phyloP scores from a whole-genome alignment of 768 basidiomycete genomes.

The Nidularia sp. region DNA sequence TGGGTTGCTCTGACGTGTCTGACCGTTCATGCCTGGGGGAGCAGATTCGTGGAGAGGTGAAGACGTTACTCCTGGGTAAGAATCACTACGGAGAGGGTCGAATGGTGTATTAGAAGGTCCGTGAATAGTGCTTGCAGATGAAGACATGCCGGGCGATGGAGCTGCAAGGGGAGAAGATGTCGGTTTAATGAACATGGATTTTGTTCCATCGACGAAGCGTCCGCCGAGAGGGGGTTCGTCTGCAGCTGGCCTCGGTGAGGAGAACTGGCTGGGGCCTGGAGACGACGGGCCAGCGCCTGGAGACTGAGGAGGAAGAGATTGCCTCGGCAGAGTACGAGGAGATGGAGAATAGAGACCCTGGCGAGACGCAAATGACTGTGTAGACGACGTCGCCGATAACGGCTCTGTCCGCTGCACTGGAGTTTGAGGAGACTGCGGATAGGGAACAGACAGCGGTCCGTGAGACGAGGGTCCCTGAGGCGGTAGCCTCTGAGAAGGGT shows the following conservation, averaged over 20 bases:
- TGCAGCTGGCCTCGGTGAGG: conserved; percentile 18
- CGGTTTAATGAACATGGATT: conserved; percentile 74
- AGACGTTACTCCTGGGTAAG: conserved; percentile 23
- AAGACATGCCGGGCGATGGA: conserved; percentile 7
- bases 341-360: conserved; percentile 8
- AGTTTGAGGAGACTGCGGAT: conserved; percentile 14
- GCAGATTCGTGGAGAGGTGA: conserved; percentile 20
- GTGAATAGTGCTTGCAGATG: conserved; percentile 28
- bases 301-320: conserved; percentile 26
- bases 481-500: conserved; percentile 18
- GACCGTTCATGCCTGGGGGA: conserved; percentile 14
- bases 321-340: conserved; percentile 1
- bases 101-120: conserved; percentile 15
- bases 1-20: conserved; percentile 19
- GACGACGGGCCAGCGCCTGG: conserved; percentile 56
- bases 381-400: conserved; percentile 22
- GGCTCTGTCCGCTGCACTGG: conserved; percentile 18
- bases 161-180: conserved; percentile 25
- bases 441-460: conserved; percentile 6
- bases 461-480: conserved; percentile 11
- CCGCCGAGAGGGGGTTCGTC: conserved; percentile 57
- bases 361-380: conserved; percentile 17
- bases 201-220: conserved; percentile 68
- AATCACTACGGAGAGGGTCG: conserved; percentile 34
- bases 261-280: conserved; percentile 21